Conservation (phyloP, 768 basidiomycete species). For the Boletus coccyginus region DNA sequence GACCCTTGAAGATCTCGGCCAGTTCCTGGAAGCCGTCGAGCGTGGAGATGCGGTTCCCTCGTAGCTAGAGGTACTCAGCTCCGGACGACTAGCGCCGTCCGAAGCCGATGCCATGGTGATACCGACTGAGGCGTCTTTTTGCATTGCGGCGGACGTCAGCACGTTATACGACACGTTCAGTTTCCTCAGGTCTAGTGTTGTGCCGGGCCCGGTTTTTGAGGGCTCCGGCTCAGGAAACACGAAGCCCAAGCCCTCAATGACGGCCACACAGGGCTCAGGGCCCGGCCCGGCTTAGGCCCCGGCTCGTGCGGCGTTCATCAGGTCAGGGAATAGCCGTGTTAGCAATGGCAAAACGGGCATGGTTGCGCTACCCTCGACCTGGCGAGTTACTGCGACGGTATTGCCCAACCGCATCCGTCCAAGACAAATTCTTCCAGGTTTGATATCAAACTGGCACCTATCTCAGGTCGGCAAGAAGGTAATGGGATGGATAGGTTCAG, state of each 20-base stretch:
- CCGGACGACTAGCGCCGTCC: slow-evolving; percentile 37
- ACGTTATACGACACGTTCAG: slow-evolving; percentile 77
- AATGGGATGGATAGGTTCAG: slow-evolving; percentile 63
- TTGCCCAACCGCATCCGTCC: slow-evolving; percentile 73
- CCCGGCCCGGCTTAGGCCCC: no score
- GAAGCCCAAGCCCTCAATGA: no score
- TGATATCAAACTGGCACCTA: slow-evolving; percentile 50
- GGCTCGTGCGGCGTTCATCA: no score
- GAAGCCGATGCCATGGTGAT: slow-evolving; percentile 49
- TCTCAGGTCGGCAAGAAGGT: slow-evolving; percentile 36
- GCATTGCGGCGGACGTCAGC: slow-evolving; percentile 53
- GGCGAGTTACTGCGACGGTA: slow-evolving; percentile 46
- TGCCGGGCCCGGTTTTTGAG: no score
- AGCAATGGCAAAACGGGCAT: slow-evolving; percentile 55
- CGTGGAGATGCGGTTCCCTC: slow-evolving; percentile 63
- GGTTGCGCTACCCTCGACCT: slow-evolving; percentile 29
- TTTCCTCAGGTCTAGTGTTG: slow-evolving; percentile 37
- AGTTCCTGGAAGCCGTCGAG: slow-evolving; percentile 61
- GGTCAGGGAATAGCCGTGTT: slow-evolving; percentile 63
- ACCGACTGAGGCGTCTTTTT: slow-evolving; percentile 43
- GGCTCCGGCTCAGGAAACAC: no score
- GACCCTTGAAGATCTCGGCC: slow-evolving; percentile 63
- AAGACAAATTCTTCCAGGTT: slow-evolving; percentile 69
- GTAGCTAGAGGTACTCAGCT: slow-evolving; percentile 64
- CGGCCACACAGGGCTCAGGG: no score